phyloP scores from a whole-genome alignment of 2,329 filamentous ascomycete genomes.

The Colletotrichum siamense region DNA sequence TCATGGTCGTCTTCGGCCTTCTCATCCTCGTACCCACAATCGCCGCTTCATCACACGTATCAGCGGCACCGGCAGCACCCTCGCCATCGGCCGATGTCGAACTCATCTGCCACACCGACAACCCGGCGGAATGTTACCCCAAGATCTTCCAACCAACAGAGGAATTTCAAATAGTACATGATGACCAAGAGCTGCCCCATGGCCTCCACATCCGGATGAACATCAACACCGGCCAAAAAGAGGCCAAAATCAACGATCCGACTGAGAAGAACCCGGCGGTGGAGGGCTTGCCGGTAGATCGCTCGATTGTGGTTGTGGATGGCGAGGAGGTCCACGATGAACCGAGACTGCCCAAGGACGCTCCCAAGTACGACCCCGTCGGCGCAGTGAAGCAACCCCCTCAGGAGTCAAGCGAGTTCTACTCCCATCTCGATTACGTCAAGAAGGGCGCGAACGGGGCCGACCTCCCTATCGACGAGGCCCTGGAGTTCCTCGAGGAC shows the following conservation, averaged over 20 bases:
- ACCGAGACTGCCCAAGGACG: slow-evolving; percentile 48
- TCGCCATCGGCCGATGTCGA: slow-evolving; percentile 49
- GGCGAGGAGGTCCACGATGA: slow-evolving; percentile 38
- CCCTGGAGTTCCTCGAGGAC: slow-evolving; percentile 65
- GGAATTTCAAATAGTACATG: slow-evolving; percentile 66
- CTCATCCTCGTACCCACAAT: background rate
- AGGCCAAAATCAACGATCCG: slow-evolving; percentile 70
- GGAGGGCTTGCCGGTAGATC: slow-evolving; percentile 57
- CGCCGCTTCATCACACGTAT: slow-evolving; percentile 6
- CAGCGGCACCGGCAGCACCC: background rate
- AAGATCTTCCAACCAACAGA: slow-evolving; percentile 67
- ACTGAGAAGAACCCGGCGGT: slow-evolving; percentile 52
- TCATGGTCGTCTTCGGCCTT: slow-evolving; percentile 13
- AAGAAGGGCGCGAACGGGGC: slow-evolving; percentile 26
- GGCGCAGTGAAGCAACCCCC: slow-evolving; percentile 62
- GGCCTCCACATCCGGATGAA: slow-evolving; percentile 73
- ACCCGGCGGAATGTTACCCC: slow-evolving; percentile 69
- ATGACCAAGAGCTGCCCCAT: slow-evolving; percentile 69
- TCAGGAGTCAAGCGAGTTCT: slow-evolving; percentile 32
- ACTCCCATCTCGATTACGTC: slow-evolving; percentile 22
- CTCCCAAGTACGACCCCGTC: slow-evolving; percentile 62
- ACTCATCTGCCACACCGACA: slow-evolving; percentile 68
- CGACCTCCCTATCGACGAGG: slow-evolving; percentile 47
- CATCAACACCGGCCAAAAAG: slow-evolving; percentile 66
- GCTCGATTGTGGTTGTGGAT: slow-evolving; percentile 61